These are phyloP conservation scores for Rhodotorula sp. DNA, from an alignment of 1,284 basidiomycete genomes.

Conservation along the genomic window DNA sequence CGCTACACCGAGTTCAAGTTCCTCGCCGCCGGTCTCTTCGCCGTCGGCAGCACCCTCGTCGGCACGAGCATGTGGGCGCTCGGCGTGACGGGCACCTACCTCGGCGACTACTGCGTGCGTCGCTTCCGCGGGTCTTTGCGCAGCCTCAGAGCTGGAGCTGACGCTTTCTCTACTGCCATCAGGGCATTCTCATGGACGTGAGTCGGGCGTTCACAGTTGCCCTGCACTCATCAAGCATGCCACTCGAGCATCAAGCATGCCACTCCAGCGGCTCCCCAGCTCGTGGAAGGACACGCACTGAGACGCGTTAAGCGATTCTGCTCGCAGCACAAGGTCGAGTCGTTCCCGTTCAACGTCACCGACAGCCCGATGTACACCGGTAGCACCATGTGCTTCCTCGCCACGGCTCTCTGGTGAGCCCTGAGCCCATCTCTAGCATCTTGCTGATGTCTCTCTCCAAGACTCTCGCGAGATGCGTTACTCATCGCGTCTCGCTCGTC, in stretches of 20 bases:
- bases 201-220: not conserved
- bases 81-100: slow-evolving; percentile 74
- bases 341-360: slow-evolving; percentile 92
- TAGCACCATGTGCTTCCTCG: slow-evolving; percentile 81
- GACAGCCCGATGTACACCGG: slow-evolving; percentile 96
- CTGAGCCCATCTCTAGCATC: too few species aligned
- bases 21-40: slow-evolving; percentile 67
- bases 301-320: not conserved
- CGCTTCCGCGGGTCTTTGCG: too few species aligned
- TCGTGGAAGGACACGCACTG: too few species aligned
- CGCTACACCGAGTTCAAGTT: slow-evolving; percentile 63
- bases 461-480: not conserved
- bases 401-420: slow-evolving; percentile 79
- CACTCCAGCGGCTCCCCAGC: too few species aligned
- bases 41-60: slow-evolving; percentile 75
- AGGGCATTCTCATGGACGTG: slow-evolving; percentile 91
- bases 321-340: slow-evolving; percentile 54
- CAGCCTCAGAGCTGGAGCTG: not conserved
- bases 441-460: not conserved
- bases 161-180: not conserved
- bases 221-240: not conserved
- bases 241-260: too few species aligned
- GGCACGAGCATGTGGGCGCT: slow-evolving; percentile 86
- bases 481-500: too few species aligned
- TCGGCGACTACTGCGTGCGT: slow-evolving; percentile 76